Evolutionary conservation across 148 eudicot genomes (phyloP).

Genomic region (Nepenthes mirabilis): DNA sequence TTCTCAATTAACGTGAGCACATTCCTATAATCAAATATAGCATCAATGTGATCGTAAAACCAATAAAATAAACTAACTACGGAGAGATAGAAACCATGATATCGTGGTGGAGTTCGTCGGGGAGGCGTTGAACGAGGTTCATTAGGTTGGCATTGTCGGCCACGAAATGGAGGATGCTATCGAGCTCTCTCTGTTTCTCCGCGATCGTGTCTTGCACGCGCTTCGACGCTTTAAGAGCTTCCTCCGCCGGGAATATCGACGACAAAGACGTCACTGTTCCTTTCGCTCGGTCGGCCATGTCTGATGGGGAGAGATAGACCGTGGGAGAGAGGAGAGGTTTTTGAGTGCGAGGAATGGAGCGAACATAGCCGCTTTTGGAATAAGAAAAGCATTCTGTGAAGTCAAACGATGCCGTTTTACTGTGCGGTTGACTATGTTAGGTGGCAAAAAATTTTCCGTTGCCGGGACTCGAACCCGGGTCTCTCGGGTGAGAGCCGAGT

Average conservation of each 20-base stretch:
- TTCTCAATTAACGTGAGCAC: no score
- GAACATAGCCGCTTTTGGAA: no score
- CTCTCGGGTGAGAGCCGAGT: no score
- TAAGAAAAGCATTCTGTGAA: no score
- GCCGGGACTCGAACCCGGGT: no score
- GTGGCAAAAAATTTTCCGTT: no score
- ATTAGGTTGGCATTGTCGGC: conserved; percentile 51
- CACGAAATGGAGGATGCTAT: conserved; percentile 25
- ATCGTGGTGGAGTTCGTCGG: conserved; percentile 71
- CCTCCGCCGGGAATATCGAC: conserved; percentile 46
- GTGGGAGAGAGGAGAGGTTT: no score
- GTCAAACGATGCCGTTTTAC: no score
- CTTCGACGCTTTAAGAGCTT: conserved; percentile 50
- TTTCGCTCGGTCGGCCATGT: conserved; percentile 8
- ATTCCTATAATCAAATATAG: no score
- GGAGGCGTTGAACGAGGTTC: conserved; percentile 66
- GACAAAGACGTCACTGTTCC: conserved; percentile 72
- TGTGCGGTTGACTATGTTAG: no score
- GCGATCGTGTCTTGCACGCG: conserved; percentile 39
- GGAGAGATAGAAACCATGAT: conserved; percentile 35
- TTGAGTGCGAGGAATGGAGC: no score
- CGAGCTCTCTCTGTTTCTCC: conserved; percentile 34
- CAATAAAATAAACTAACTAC: background rate
- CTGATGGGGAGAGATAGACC: no score
- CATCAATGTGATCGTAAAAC: background rate